phyloP scores from a whole-genome alignment of 352 stramenopile genomes.

The Phytophthora meadii region DNA sequence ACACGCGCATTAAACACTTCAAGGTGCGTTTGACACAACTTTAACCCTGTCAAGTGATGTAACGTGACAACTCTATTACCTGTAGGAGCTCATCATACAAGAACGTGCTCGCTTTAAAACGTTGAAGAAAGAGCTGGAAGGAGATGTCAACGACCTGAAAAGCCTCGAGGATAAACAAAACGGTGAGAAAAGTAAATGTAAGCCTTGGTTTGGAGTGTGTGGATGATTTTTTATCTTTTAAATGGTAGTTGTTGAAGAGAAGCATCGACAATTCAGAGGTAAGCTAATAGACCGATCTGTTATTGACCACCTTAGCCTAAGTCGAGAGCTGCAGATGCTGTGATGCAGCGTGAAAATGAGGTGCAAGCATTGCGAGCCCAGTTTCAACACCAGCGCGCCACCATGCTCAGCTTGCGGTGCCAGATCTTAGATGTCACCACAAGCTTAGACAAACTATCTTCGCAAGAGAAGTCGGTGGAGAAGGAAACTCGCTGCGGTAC shows the following conservation, averaged over 20 bases:
- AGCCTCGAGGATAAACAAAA: conserved; percentile 53
- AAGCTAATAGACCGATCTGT: neutral
- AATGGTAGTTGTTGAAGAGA: conserved; percentile 49
- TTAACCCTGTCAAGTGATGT: neutral
- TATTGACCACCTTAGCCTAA: neutral
- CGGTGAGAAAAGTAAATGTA: conserved; percentile 24
- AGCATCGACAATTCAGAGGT: conserved; percentile 52
- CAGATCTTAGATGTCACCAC: conserved; percentile 34
- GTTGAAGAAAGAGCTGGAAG: conserved; percentile 34
- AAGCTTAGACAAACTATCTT: conserved; percentile 31
- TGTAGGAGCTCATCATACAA: conserved; percentile 48
- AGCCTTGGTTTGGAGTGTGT: neutral
- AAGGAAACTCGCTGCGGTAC: conserved; percentile 29
- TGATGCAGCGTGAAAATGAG: conserved; percentile 40
- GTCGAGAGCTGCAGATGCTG: conserved; percentile 37
- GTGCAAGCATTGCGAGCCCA: conserved; percentile 33
- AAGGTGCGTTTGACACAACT: conserved; percentile 42
- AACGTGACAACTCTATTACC: neutral
- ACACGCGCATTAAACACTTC: conserved; percentile 54
- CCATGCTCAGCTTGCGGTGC: conserved; percentile 43
- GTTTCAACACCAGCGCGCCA: conserved; percentile 40
- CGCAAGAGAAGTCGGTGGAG: conserved; percentile 16
- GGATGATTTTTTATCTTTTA: conserved; percentile 5
- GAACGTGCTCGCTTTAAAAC: conserved; percentile 51
- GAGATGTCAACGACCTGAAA: conserved; percentile 41